Evolutionary conservation across 805 yeast genomes (phyloP).

Genomic region (Candida mattraensis): DNA sequence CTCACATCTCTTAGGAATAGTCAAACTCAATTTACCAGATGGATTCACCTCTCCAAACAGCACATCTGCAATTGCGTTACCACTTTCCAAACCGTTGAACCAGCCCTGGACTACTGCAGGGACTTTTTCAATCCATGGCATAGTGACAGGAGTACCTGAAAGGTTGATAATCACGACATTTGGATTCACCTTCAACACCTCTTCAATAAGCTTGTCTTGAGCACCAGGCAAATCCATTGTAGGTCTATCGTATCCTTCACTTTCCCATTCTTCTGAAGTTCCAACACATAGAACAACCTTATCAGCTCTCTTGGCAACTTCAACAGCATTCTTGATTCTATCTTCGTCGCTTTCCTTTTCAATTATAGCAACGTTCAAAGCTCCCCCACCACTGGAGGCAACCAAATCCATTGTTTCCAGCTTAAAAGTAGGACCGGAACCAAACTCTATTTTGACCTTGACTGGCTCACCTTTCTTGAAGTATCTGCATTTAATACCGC

Average conservation of each 20-base stretch:
- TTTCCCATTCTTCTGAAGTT: conserved; percentile 54
- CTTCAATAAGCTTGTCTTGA: conserved; percentile 45
- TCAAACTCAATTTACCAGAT: conserved; percentile 54
- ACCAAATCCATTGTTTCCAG: conserved; percentile 18
- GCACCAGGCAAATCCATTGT: conserved; percentile 51
- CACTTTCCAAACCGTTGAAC: conserved; percentile 58
- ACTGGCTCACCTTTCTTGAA: conserved; percentile 38
- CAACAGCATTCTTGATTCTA: conserved; percentile 44
- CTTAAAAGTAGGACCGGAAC: conserved; percentile 39
- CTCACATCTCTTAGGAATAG: conserved; percentile 51
- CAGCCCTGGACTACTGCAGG: conserved; percentile 51
- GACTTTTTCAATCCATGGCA: conserved; percentile 51
- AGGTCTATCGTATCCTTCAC: conserved; percentile 58
- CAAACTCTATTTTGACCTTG: conserved; percentile 41
- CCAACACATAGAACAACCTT: conserved; percentile 55
- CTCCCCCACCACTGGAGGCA: conserved; percentile 35
- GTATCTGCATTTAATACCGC: conserved; percentile 18
- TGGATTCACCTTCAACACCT: conserved; percentile 46
- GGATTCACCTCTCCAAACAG: conserved; percentile 62
- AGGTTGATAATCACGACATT: conserved; percentile 56
- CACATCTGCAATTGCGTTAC: conserved; percentile 60
- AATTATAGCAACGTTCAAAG: conserved; percentile 21
- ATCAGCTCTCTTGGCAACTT: conserved; percentile 49
- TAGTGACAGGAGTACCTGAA: conserved; percentile 60
- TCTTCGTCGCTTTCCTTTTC: conserved; percentile 30